A percentile compares a stretch with the other conserved stretches of the same genome.
Conservation (phyloP, 495 filamentous ascomycete genomes). For the Penicillium ochrochloron region DNA sequence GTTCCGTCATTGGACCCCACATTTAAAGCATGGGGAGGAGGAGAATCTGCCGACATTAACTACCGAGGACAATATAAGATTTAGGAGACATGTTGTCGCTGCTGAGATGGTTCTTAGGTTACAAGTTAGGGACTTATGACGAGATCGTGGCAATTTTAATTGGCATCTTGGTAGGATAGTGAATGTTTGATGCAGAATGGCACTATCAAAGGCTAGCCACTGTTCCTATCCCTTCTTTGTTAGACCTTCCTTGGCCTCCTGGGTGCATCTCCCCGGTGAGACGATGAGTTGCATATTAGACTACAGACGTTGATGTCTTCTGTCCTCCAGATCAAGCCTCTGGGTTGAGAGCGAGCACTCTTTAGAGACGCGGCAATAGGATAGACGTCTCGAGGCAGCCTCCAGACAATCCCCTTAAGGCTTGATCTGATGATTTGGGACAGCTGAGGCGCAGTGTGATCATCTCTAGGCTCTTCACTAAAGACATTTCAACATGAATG, state of each 20-base stretch:
- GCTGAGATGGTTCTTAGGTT: neutral
- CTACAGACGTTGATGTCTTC: neutral
- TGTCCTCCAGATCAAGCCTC: neutral
- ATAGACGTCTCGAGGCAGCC: neutral
- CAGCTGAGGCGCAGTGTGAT: too few species aligned
- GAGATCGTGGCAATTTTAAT: neutral
- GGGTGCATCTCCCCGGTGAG: neutral
- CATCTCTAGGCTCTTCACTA: neutral
- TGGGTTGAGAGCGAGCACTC: neutral
- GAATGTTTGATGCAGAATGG: neutral
- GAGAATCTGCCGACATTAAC: neutral
- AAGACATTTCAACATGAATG: neutral
- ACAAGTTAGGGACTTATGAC: neutral
- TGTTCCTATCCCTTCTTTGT: neutral
- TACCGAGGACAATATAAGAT: neutral
- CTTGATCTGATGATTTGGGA: neutral
- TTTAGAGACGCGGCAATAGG: neutral
- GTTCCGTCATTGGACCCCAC: constrained; percentile 23
- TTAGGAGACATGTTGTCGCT: neutral
- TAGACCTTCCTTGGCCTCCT: neutral
- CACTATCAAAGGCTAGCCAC: neutral
- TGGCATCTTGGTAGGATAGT: neutral
- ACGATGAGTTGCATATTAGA: neutral
- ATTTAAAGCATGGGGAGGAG: neutral
- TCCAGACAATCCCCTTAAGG: neutral